phyloP scores from a whole-genome alignment of 345 rosid species.

The Eucalyptus dawsonii region DNA sequence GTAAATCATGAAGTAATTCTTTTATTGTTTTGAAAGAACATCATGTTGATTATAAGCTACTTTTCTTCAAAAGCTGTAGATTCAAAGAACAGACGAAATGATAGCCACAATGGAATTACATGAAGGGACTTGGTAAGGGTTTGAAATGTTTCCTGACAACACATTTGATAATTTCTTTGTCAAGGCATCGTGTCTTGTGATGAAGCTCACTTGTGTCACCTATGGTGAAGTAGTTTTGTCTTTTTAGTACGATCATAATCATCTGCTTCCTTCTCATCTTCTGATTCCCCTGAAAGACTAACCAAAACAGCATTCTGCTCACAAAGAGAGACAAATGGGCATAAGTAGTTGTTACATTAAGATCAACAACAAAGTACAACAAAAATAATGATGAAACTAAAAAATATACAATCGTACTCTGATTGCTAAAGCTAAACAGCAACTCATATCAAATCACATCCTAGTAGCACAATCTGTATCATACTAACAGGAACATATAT shows the following conservation, averaged over 20 bases:
- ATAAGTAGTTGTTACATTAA: not conserved
- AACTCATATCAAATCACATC: not conserved
- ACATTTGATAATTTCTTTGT: not conserved
- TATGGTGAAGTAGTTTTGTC: not conserved
- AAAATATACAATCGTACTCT: not conserved
- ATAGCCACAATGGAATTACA: not conserved
- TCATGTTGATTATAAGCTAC: not conserved
- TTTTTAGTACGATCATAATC: not conserved
- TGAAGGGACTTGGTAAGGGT: not conserved
- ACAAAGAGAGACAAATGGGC: not conserved
- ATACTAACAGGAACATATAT: too few relatives aligned
- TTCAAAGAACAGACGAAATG: not conserved
- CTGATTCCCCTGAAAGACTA: not conserved
- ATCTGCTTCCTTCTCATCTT: not conserved
- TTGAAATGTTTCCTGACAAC: not conserved
- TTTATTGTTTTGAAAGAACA: not conserved
- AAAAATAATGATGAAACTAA: not conserved
- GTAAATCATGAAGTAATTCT: not conserved
- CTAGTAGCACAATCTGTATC: not conserved
- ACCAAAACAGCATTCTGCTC: not conserved
- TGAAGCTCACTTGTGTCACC: not conserved
- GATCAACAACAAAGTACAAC: not conserved
- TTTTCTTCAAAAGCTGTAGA: not conserved
- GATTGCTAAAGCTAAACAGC: not conserved
- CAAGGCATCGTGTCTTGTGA: not conserved